Percentiles rank a stretch among this genome's conserved stretches.
These are phyloP conservation scores for Pyrrhoderma noxium DNA, from an alignment of 1,284 basidiomycete species.

Conservation along the genomic window DNA sequence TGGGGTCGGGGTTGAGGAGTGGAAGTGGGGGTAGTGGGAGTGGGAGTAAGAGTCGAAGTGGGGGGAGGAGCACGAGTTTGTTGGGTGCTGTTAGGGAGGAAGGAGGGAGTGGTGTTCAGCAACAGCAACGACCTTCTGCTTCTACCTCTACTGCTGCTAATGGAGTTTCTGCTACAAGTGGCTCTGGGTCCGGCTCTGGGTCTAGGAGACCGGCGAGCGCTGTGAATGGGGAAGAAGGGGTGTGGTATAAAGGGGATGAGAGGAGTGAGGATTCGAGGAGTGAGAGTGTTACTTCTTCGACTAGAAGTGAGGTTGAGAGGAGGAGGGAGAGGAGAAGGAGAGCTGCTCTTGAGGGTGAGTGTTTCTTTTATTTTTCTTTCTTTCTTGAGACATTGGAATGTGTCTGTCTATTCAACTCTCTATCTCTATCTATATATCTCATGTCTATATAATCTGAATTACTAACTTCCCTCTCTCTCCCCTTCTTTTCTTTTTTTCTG, in stretches of 20 bases:
- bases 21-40: neutral
- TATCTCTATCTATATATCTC: no score
- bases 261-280: conserved; percentile 11
- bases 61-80: conserved; percentile 5
- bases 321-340: conserved; percentile 3
- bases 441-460: no score
- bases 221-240: neutral
- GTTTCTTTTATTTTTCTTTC: neutral
- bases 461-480: neutral
- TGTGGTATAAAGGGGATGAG: conserved; percentile 1
- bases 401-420: no score
- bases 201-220: neutral
- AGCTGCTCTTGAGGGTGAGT: conserved; percentile 11
- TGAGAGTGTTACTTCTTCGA: conserved; percentile 6
- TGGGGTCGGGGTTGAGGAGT: neutral
- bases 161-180: no score
- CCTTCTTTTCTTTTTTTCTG: neutral
- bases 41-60: neutral
- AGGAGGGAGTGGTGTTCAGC: no score
- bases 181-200: neutral
- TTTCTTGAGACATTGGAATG: no score
- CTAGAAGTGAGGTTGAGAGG: neutral
- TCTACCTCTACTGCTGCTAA: no score
- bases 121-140: no score
- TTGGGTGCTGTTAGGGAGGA: conserved; percentile 6